phyloP scores from a whole-genome alignment of 208 protist genomes.

The Trypanosomatidae sp. region DNA sequence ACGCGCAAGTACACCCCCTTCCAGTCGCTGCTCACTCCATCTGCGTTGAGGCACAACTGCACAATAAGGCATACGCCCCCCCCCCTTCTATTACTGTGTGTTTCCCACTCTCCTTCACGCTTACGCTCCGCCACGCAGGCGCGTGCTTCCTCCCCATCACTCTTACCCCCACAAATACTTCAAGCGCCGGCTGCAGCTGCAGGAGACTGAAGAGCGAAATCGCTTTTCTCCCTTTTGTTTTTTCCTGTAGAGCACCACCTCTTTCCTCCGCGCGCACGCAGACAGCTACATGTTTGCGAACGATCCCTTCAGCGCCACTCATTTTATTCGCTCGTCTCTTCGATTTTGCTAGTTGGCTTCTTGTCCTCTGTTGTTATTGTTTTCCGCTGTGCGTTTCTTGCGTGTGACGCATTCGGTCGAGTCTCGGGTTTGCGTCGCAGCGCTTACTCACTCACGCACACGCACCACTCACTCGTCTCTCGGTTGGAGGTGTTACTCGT shows the following conservation, averaged over 20 bases:
- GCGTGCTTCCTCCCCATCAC: neutral
- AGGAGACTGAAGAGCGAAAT: neutral
- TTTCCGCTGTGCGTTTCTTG: neutral
- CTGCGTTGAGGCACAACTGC: neutral
- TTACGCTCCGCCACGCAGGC: neutral
- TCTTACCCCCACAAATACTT: neutral
- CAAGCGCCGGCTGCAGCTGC: too few species aligned
- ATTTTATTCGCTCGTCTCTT: neutral
- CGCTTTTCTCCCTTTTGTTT: neutral
- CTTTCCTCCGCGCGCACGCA: neutral
- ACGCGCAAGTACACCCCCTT: neutral
- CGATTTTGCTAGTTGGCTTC: neutral
- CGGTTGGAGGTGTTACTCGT: neutral
- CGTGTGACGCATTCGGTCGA: neutral
- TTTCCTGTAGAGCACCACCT: neutral
- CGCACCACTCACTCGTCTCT: neutral
- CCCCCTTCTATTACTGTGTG: neutral
- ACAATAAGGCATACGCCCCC: neutral
- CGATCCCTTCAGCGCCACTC: neutral
- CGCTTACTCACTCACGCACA: conserved; percentile 3
- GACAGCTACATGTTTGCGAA: neutral
- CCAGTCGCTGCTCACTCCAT: neutral
- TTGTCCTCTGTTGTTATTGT: neutral
- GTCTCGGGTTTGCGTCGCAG: neutral
- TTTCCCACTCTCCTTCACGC: neutral